Evolutionary conservation across 331 rosid species (phyloP).

Genomic region (Erythrophleum ivorense): DNA sequence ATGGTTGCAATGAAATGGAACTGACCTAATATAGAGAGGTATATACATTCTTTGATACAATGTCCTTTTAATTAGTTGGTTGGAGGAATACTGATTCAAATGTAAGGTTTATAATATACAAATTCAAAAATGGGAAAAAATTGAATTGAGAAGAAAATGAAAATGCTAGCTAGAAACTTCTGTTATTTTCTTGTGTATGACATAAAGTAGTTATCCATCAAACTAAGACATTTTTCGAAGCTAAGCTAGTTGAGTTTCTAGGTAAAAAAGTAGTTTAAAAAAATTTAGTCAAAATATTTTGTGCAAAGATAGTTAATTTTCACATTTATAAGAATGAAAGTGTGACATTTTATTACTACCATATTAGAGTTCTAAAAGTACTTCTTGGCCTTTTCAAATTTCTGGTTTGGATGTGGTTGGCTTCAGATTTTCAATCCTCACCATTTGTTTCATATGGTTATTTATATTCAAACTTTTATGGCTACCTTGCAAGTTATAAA

Average conservation of each 20-base stretch:
- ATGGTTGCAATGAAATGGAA: neutral
- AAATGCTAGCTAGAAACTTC: neutral
- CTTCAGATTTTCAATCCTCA: neutral
- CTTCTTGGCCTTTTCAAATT: too few species aligned
- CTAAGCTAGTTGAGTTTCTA: constrained; percentile 44
- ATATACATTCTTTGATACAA: constrained; percentile 44
- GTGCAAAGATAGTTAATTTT: too few species aligned
- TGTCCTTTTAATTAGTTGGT: constrained; percentile 62
- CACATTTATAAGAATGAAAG: too few species aligned
- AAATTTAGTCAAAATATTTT: too few species aligned
- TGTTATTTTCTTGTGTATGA: constrained; percentile 44
- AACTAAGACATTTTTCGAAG: constrained; percentile 44
- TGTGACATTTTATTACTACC: too few species aligned
- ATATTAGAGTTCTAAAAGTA: too few species aligned
- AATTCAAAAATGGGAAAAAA: too few species aligned
- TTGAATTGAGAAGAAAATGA: too few species aligned
- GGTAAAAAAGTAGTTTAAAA: neutral
- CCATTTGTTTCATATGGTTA: neutral
- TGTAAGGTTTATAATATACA: constrained; percentile 30
- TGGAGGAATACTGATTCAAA: constrained; percentile 43
- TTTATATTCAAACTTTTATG: neutral
- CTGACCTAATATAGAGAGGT: constrained; percentile 43
- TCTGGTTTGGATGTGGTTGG: too few species aligned
- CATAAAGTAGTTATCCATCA: constrained; percentile 55
- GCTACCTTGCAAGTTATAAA: neutral